These are phyloP conservation scores for Candida sanyaensis DNA, from an alignment of 1,139 yeast species.

Conservation along the genomic window DNA sequence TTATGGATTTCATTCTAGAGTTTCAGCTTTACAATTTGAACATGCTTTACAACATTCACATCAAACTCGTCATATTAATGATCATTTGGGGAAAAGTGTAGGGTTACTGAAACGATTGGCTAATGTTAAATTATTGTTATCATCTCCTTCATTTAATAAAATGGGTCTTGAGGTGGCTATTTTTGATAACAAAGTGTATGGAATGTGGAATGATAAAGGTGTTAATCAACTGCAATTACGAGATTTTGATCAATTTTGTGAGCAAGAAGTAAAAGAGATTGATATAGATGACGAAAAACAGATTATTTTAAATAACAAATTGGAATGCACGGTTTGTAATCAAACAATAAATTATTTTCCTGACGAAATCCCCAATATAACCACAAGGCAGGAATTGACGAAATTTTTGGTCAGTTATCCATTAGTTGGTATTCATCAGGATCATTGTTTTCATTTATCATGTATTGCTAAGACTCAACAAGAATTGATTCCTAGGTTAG, in stretches of 20 bases:
- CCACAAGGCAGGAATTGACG: slow-evolving; percentile 6
- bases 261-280: not conserved
- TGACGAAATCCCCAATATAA: slow-evolving; percentile 15
- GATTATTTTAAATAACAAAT: slow-evolving; percentile 20
- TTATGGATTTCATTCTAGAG: slow-evolving; percentile 71
- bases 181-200: slow-evolving; percentile 29
- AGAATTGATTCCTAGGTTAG: slow-evolving; percentile 37
- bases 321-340: slow-evolving; percentile 30
- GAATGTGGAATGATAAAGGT: slow-evolving; percentile 23
- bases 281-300: slow-evolving; percentile 20
- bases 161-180: slow-evolving; percentile 44
- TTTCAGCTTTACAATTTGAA: slow-evolving; percentile 71
- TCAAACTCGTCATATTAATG: slow-evolving; percentile 59
- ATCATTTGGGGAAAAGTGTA: slow-evolving; percentile 24
- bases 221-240: slow-evolving; percentile 12
- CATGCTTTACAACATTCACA: slow-evolving; percentile 81
- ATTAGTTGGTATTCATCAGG: slow-evolving; percentile 33
- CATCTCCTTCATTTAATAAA: slow-evolving; percentile 44
- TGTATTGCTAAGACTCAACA: slow-evolving; percentile 37
- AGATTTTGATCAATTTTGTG: slow-evolving; percentile 15
- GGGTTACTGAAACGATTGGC: slow-evolving; percentile 52
- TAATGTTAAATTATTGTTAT: slow-evolving; percentile 47
- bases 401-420: slow-evolving; percentile 16
- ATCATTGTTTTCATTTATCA: slow-evolving; percentile 41
- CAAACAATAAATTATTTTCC: slow-evolving; percentile 31